Percentiles rank a stretch among this genome's conserved stretches.
Evolutionary conservation across 2,329 filamentous ascomycete species (phyloP).

Genomic region (Ophiostoma pallidulum): DNA sequence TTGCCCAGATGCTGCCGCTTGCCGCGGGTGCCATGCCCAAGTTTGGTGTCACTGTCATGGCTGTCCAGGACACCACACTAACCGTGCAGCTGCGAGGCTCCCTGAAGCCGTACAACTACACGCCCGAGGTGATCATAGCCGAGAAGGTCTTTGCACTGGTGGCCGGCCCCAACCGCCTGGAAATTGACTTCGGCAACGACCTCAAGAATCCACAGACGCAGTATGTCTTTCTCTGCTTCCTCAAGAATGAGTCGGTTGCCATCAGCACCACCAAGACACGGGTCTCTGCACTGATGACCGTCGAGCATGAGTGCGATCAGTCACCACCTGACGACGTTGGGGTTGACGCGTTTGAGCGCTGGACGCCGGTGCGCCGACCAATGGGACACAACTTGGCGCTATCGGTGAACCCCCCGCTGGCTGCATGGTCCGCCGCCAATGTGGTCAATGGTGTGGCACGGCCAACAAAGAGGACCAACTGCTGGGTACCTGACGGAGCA

Average conservation of each 20-base stretch:
- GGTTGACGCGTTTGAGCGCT: constrained; percentile 20
- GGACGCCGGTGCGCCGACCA: constrained; percentile 20
- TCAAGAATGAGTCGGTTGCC: constrained; percentile 19
- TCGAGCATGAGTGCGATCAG: constrained; percentile 21
- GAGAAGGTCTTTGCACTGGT: constrained; percentile 12
- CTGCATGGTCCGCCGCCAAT: constrained; percentile 15
- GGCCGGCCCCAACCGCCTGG: constrained; percentile 16
- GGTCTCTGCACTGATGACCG: constrained; percentile 18
- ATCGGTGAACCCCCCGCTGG: constrained; percentile 14
- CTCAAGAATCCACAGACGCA: constrained; percentile 19
- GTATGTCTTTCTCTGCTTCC: constrained; percentile 19
- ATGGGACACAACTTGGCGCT: constrained; percentile 21
- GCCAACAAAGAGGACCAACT: constrained; percentile 20
- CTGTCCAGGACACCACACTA: constrained; percentile 16
- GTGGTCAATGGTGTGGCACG: constrained; percentile 18
- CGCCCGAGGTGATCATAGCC: constrained; percentile 18
- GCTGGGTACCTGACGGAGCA: constrained; percentile 17
- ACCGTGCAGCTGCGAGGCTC: constrained; percentile 20
- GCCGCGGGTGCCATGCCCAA: constrained; percentile 15
- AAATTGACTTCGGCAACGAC: constrained; percentile 14
- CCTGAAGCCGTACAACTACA: constrained; percentile 21
- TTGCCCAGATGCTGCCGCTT: constrained; percentile 20
- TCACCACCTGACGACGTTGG: constrained; percentile 17
- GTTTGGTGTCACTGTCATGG: constrained; percentile 15
- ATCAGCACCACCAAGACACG: constrained; percentile 17